Conservation (phyloP, 306 rosid species). For the Prunus dulcis region DNA sequence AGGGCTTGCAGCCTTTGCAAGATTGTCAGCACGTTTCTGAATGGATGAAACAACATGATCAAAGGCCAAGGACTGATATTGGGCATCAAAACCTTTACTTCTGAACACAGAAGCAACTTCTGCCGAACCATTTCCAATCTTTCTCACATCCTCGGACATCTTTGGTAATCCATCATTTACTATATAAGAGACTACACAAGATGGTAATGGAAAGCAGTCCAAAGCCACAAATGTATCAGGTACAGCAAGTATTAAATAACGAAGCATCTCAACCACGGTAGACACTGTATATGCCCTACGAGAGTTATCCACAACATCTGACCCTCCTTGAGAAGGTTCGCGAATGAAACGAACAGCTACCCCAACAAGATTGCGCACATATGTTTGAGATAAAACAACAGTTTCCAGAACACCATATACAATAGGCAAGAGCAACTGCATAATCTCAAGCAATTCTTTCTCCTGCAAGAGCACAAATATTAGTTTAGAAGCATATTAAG, state of each 20-base stretch:
- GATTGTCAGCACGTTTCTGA: conserved; percentile 62
- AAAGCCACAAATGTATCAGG: conserved; percentile 92
- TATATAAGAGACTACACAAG: conserved; percentile 58
- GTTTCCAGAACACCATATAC: conserved; percentile 84
- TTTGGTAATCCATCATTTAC: conserved; percentile 68
- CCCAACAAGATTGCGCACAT: conserved; percentile 80
- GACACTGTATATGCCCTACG: conserved; percentile 78
- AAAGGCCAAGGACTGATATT: conserved; percentile 68
- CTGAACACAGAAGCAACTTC: conserved; percentile 45
- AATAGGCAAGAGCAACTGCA: conserved; percentile 85
- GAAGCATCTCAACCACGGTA: conserved; percentile 85
- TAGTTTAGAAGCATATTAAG: conserved; percentile 12
- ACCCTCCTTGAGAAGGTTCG: conserved; percentile 89
- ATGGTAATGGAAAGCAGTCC: conserved; percentile 93
- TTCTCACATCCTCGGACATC: conserved; percentile 55
- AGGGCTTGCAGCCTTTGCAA: conserved; percentile 72
- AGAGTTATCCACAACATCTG: conserved; percentile 93
- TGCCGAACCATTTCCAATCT: conserved; percentile 48
- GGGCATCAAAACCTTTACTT: conserved; percentile 70
- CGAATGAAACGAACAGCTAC: conserved; percentile 65
- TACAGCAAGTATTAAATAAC: conserved; percentile 68
- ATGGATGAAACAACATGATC: conserved; percentile 63
- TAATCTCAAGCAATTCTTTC: conserved; percentile 71
- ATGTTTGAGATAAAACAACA: conserved; percentile 75
- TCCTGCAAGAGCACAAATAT: conserved; percentile 53